These are phyloP conservation scores for Grigorovia jiainica DNA, from an alignment of 805 yeast species.

Conservation along the genomic window DNA sequence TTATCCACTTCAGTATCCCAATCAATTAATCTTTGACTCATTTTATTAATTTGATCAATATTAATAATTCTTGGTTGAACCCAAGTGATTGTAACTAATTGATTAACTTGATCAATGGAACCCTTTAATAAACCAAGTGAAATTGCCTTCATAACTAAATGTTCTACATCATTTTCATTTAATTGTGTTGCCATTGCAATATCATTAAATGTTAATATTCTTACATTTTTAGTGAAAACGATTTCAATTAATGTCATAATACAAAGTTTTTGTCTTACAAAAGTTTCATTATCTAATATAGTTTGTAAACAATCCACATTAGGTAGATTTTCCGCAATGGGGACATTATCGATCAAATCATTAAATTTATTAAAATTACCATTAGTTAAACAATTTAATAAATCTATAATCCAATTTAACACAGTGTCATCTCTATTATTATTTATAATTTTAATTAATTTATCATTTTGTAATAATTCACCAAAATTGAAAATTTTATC, in stretches of 20 bases:
- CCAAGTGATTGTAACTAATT: slow-evolving; percentile 79
- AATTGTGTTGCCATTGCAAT: slow-evolving; percentile 65
- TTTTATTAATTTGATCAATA: slow-evolving; percentile 62
- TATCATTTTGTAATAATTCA: slow-evolving; percentile 84
- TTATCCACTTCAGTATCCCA: slow-evolving; percentile 74
- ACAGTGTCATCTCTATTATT: slow-evolving; percentile 14
- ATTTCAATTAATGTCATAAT: slow-evolving; percentile 86
- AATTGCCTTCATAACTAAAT: slow-evolving; percentile 82
- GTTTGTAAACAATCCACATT: slow-evolving; percentile 41
- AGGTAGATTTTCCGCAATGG: slow-evolving; percentile 11
- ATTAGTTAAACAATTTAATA: slow-evolving; percentile 60
- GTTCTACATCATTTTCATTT: slow-evolving; percentile 63
- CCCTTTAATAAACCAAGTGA: slow-evolving; percentile 79
- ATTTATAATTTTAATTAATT: slow-evolving; percentile 43
- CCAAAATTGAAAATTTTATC: slow-evolving; percentile 93
- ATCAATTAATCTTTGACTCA: slow-evolving; percentile 59
- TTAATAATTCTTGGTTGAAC: slow-evolving; percentile 92
- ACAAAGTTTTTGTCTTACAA: slow-evolving; percentile 82
- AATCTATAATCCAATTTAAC: slow-evolving; percentile 54
- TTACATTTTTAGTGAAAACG: slow-evolving; percentile 69
- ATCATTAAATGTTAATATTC: slow-evolving; percentile 62
- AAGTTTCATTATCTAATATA: slow-evolving; percentile 48
- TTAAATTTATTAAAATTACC: slow-evolving; percentile 71
- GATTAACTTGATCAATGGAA: slow-evolving; percentile 78
- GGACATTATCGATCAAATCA: slow-evolving; percentile 24